Evolutionary conservation across 768 basidiomycete species (phyloP).

Genomic region (Strobilomyces confusus): DNA sequence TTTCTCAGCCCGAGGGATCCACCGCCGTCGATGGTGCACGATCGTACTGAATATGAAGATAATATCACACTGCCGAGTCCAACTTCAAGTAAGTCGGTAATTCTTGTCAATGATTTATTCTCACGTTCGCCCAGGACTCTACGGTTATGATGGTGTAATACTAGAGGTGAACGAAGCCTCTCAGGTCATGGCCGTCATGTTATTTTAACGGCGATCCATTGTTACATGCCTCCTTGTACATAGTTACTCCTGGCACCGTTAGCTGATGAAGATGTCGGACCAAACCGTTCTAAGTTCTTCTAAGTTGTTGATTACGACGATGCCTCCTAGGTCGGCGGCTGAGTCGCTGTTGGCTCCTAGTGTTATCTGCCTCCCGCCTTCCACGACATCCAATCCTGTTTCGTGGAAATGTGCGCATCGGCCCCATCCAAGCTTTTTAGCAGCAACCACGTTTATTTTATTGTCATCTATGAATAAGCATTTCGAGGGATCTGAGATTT

Average conservation of each 20-base stretch:
- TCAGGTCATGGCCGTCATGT: conserved; percentile 68
- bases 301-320: conserved; percentile 52
- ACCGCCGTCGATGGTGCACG: conserved; percentile 76
- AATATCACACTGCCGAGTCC: conserved; percentile 63
- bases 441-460: conserved; percentile 62
- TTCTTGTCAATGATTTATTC: neutral
- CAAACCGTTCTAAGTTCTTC: conserved; percentile 69
- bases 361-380: conserved; percentile 55
- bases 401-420: conserved; percentile 77
- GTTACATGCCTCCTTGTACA: conserved; percentile 1
- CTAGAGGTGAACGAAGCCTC: conserved; percentile 76
- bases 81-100: conserved; percentile 53
- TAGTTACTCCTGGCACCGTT: conserved; percentile 2
- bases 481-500: conserved; percentile 58
- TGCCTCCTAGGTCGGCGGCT: conserved; percentile 38
- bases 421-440: conserved; percentile 63
- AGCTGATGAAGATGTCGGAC: conserved; percentile 64
- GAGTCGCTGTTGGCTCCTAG: conserved; percentile 36
- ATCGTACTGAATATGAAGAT: conserved; percentile 75
- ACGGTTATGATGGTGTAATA: conserved; percentile 80
- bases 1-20: conserved; percentile 72
- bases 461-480: conserved; percentile 83
- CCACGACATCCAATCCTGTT: conserved; percentile 54
- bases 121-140: conserved; percentile 30
- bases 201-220: conserved; percentile 45